Percentiles rank a stretch among this genome's conserved stretches.
phyloP scores from a whole-genome alignment of 345 rosid genomes.

The Gossypium herbaceum region DNA sequence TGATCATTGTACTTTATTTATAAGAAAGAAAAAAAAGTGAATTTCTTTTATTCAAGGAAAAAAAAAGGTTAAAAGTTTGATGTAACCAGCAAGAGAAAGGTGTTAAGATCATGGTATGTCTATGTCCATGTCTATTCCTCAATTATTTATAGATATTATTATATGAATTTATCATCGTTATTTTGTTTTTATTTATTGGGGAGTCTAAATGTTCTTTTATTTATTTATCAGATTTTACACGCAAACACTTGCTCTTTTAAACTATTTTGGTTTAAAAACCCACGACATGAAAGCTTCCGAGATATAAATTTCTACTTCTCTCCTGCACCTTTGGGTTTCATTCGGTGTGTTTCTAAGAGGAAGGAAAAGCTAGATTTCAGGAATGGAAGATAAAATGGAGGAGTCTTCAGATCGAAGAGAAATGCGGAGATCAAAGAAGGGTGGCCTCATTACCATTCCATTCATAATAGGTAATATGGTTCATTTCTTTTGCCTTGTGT shows the following conservation, averaged over 20 bases:
- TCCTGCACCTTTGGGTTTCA: background rate
- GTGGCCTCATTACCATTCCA: slow-evolving; percentile 72
- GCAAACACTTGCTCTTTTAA: background rate
- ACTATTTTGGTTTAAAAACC: slow-evolving; percentile 4
- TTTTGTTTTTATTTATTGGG: too few species aligned
- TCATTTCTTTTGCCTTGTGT: background rate
- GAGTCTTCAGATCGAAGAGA: slow-evolving; percentile 26
- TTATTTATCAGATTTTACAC: background rate
- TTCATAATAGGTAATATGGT: slow-evolving; percentile 54
- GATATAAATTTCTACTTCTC: slow-evolving; percentile 17
- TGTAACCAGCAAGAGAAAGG: slow-evolving; percentile 24
- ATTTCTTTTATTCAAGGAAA: background rate
- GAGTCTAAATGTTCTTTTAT: too few species aligned
- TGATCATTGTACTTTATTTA: slow-evolving; percentile 8
- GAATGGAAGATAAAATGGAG: slow-evolving; percentile 37
- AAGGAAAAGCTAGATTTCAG: slow-evolving; percentile 18
- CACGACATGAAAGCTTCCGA: background rate
- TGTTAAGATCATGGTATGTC: slow-evolving; percentile 26
- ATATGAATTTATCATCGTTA: background rate
- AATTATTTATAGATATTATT: slow-evolving; percentile 9
- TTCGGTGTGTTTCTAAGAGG: slow-evolving; percentile 1
- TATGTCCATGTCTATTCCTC: slow-evolving; percentile 14
- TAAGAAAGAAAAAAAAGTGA: background rate
- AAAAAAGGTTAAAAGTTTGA: slow-evolving; percentile 9
- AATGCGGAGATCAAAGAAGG: slow-evolving; percentile 29